phyloP scores from a whole-genome alignment of 495 filamentous ascomycete species.

The Alectoria sarmentosa region DNA sequence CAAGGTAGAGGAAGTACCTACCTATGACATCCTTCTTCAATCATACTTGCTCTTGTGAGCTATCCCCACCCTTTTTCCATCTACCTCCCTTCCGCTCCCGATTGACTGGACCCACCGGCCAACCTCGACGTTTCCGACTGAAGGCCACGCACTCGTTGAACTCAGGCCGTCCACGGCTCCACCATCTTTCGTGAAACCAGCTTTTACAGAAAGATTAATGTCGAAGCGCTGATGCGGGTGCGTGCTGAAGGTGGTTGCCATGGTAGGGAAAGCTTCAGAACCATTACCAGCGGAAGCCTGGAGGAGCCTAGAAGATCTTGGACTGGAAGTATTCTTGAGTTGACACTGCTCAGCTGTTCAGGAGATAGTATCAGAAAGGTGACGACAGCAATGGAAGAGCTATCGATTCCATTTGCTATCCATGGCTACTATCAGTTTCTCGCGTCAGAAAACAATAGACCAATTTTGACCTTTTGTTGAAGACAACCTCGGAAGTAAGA shows the following conservation, averaged over 20 bases:
- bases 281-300: not conserved
- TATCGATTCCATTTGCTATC: not conserved
- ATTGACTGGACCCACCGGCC: too few relatives aligned
- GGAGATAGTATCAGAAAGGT: not conserved
- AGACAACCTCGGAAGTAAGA: not conserved
- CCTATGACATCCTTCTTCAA: too few relatives aligned
- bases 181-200: too few relatives aligned
- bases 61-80: too few relatives aligned
- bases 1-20: too few relatives aligned
- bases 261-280: not conserved
- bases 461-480: not conserved
- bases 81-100: too few relatives aligned
- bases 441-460: not conserved
- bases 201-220: too few relatives aligned
- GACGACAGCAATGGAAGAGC: not conserved
- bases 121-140: too few relatives aligned
- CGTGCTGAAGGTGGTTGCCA: not conserved
- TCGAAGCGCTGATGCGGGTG: too few relatives aligned
- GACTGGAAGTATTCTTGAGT: not conserved
- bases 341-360: not conserved
- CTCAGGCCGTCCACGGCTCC: too few relatives aligned
- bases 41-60: too few relatives aligned
- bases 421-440: not conserved
- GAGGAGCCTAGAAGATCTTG: not conserved
- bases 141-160: too few relatives aligned